These are phyloP conservation scores for Ramaria rubella DNA, from an alignment of 768 basidiomycete species.

Conservation along the genomic window DNA sequence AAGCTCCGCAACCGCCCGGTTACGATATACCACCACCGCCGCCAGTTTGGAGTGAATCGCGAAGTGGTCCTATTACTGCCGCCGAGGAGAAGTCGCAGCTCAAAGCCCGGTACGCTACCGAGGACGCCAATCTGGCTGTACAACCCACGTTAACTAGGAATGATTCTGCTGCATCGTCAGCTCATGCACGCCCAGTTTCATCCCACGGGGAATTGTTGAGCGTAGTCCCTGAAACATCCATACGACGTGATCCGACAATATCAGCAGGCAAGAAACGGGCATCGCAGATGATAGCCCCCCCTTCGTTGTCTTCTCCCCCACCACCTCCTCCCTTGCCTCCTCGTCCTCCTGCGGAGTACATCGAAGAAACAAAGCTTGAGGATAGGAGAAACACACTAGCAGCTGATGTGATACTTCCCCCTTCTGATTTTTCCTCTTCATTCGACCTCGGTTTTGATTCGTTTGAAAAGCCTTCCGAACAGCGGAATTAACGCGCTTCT, in stretches of 20 bases:
- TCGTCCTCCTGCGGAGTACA: constrained; percentile 72
- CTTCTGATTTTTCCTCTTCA: constrained; percentile 7
- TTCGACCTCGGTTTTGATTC: constrained; percentile 7
- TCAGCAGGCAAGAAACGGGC: constrained; percentile 17
- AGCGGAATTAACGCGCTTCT: too few relatives aligned
- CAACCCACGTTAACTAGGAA: not conserved
- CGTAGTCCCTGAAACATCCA: constrained; percentile 1
- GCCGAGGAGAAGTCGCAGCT: constrained; percentile 75
- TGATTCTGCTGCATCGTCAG: not conserved
- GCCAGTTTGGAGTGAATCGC: constrained; percentile 19
- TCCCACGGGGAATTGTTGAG: too few relatives aligned
- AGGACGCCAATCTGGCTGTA: constrained; percentile 29
- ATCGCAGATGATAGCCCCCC: constrained; percentile 1
- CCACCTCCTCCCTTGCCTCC: constrained; percentile 69
- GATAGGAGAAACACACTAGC: constrained; percentile 28
- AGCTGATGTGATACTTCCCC: not conserved
- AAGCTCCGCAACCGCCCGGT: constrained; percentile 8
- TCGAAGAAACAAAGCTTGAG: constrained; percentile 74
- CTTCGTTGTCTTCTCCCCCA: constrained; percentile 21
- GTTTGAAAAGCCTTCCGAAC: not conserved
- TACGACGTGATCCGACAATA: constrained; percentile 18
- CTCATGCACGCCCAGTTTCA: not conserved
- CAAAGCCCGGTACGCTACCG: constrained; percentile 54
- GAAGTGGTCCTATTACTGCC: constrained; percentile 45
- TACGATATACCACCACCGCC: constrained; percentile 16